A percentile compares a stretch with the other conserved stretches of the same genome.
phyloP scores from a whole-genome alignment of 2,329 filamentous ascomycete species.

The Cercospora sp. region DNA sequence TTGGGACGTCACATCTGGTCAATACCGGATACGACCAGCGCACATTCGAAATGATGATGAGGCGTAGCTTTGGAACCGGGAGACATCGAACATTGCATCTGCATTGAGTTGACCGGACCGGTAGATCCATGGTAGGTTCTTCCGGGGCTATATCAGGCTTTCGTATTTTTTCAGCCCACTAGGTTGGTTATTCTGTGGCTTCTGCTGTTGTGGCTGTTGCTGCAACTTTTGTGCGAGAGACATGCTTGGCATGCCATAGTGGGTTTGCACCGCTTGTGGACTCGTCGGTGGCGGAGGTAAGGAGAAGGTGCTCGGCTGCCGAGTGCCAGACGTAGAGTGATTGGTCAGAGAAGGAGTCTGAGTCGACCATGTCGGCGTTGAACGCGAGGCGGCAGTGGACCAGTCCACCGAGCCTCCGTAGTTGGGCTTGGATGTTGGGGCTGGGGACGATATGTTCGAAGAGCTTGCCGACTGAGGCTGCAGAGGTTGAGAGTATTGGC shows the following conservation, averaged over 20 bases:
- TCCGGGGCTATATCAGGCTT: slow-evolving; percentile 57
- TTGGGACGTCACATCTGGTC: neutral
- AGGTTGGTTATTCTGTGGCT: slow-evolving; percentile 13
- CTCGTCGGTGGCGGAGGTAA: slow-evolving; percentile 37
- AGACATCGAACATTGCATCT: neutral
- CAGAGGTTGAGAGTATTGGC: slow-evolving; percentile 42
- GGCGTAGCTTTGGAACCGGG: neutral
- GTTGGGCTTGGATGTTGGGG: neutral
- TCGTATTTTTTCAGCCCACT: slow-evolving; percentile 66
- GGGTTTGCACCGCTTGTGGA: slow-evolving; percentile 39
- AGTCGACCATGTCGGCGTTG: slow-evolving; percentile 25
- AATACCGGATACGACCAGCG: neutral
- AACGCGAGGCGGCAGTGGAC: slow-evolving; percentile 9
- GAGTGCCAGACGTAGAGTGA: neutral
- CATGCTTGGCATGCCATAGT: slow-evolving; percentile 42
- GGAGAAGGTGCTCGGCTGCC: slow-evolving; percentile 22
- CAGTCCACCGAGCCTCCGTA: slow-evolving; percentile 6
- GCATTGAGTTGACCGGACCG: neutral
- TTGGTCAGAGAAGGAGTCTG: slow-evolving; percentile 20
- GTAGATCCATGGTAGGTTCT: neutral
- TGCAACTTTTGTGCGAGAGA: slow-evolving; percentile 31
- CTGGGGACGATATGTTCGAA: slow-evolving; percentile 31
- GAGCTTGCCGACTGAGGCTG: slow-evolving; percentile 40
- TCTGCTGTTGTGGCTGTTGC: slow-evolving; percentile 38
- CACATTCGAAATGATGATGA: neutral